Conservation (phyloP, 805 yeast species). For the Wickerhamomyces xylosicus region DNA sequence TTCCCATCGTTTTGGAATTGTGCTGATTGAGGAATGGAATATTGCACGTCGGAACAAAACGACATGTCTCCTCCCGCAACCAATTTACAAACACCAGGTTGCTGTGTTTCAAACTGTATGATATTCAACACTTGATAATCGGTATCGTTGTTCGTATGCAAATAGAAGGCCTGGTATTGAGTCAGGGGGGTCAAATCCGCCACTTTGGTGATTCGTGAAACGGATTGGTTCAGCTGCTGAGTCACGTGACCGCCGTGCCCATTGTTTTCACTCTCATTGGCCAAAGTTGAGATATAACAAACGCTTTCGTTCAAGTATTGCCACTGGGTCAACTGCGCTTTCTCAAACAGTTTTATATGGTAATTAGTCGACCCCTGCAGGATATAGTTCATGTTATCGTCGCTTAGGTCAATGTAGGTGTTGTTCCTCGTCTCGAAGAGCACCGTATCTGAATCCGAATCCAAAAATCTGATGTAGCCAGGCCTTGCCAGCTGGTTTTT, state of each 20-base stretch:
- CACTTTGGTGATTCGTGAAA: conserved; percentile 19
- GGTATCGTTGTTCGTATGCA: conserved; percentile 32
- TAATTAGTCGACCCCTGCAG: not conserved
- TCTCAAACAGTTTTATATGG: conserved; percentile 6
- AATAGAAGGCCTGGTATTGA: conserved; percentile 52
- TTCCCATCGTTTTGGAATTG: conserved; percentile 21
- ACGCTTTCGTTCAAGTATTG: conserved; percentile 6
- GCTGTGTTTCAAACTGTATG: conserved; percentile 46
- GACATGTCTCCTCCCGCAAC: conserved; percentile 64
- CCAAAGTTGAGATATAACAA: not conserved
- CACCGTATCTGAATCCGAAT: not conserved
- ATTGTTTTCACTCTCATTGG: conserved; percentile 1
- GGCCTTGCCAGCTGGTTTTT: not conserved
- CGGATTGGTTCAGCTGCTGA: conserved; percentile 14
- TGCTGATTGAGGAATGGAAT: conserved; percentile 63
- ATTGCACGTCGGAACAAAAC: conserved; percentile 77
- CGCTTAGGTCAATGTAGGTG: not conserved
- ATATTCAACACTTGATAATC: conserved; percentile 61
- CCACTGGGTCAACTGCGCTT: not conserved
- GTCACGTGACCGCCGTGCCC: conserved; percentile 1
- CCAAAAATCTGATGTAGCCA: not conserved
- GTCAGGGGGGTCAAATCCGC: conserved; percentile 51
- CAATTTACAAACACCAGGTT: conserved; percentile 52
- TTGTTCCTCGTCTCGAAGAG: not conserved
- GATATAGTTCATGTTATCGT: not conserved